A percentile compares a stretch with the other conserved stretches of the same genome.
Conservation (phyloP, 2,329 filamentous ascomycete species). For the Zymoseptoria passerinii region DNA sequence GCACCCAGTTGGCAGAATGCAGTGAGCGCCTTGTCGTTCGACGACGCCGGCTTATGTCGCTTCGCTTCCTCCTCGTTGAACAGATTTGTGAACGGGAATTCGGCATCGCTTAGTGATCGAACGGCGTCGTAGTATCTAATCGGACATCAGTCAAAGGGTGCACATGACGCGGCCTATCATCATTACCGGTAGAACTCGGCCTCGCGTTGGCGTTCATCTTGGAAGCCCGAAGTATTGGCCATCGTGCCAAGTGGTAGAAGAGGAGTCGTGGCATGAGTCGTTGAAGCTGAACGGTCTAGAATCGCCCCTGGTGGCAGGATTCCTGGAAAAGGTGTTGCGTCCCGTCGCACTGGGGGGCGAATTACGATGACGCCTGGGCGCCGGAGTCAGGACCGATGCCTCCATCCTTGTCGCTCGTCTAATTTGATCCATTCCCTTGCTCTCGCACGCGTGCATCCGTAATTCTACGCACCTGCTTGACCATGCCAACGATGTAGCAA, state of each 20-base stretch:
- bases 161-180: background rate
- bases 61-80: background rate
- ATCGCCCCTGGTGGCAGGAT: background rate
- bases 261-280: background rate
- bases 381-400: background rate
- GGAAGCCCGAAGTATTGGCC: background rate
- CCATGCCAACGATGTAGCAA: too few species aligned
- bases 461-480: background rate
- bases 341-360: background rate
- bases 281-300: background rate
- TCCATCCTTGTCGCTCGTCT: background rate
- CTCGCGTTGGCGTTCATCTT: background rate
- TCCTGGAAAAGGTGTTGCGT: background rate
- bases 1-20: slow-evolving; percentile 47
- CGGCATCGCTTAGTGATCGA: background rate
- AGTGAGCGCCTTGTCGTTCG: slow-evolving; percentile 29
- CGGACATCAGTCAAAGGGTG: background rate
- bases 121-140: background rate
- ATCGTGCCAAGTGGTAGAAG: background rate
- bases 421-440: background rate
- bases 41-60: slow-evolving; percentile 1
- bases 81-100: background rate
- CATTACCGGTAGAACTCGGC: background rate
- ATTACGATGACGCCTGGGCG: background rate
- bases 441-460: background rate